A percentile compares a stretch with the other conserved stretches of the same genome.
phyloP scores from a whole-genome alignment of 2,329 filamentous ascomycete genomes.

The Hortaea werneckii region DNA sequence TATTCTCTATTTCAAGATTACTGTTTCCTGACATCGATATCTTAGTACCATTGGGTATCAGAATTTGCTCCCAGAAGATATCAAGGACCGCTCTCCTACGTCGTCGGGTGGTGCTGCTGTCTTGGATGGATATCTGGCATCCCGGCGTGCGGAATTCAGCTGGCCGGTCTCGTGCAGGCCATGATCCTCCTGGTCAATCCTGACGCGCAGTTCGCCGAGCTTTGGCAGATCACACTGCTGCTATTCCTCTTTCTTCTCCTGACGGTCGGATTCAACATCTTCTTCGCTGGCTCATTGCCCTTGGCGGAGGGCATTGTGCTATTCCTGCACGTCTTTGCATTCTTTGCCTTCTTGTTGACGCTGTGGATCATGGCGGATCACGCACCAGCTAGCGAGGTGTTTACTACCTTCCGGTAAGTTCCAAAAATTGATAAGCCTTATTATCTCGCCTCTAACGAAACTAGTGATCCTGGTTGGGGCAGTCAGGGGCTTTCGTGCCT shows the following conservation, averaged over 20 bases:
- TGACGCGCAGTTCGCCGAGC: conserved; percentile 12
- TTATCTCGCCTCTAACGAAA: conserved; percentile 3
- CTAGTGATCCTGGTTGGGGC: conserved; percentile 32
- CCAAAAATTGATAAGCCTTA: not conserved
- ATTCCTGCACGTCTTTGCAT: conserved; percentile 34
- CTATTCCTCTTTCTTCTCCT: conserved; percentile 22
- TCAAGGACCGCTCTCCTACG: conserved; percentile 36
- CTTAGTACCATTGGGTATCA: conserved; percentile 25
- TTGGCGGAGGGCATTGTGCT: conserved; percentile 26
- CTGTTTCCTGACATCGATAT: not conserved
- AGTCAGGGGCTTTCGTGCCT: conserved; percentile 31
- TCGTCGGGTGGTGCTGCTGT: conserved; percentile 33
- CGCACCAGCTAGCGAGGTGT: conserved; percentile 20
- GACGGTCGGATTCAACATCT: conserved; percentile 27
- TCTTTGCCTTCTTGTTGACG: conserved; percentile 33
- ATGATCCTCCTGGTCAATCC: conserved; percentile 22
- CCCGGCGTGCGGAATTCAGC: conserved; percentile 20
- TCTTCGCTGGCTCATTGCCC: conserved; percentile 24
- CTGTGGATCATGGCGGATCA: conserved; percentile 26
- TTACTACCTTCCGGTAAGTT: conserved; percentile 25
- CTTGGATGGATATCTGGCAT: conserved; percentile 25
- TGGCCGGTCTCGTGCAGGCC: conserved; percentile 21
- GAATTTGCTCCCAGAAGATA: conserved; percentile 33
- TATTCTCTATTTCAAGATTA: not conserved
- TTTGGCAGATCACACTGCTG: conserved; percentile 24